Percentiles rank a stretch among this genome's conserved stretches.
Evolutionary conservation across 257 asterid genomes (phyloP).

Genomic region (Solanum appendiculatum): DNA sequence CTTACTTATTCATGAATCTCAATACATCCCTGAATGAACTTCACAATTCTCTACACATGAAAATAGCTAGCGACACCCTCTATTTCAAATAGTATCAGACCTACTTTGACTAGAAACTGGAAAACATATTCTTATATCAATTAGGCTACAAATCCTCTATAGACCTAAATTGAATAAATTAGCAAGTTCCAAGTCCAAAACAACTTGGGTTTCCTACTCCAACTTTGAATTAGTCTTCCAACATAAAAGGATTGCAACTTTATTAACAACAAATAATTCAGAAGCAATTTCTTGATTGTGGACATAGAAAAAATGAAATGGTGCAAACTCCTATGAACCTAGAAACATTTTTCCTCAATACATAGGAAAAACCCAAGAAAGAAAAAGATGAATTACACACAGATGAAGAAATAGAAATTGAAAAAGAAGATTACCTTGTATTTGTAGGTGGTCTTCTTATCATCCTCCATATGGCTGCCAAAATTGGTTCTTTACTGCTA

Average conservation of each 20-base stretch:
- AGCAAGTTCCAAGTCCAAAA: neutral
- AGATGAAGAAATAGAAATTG: neutral
- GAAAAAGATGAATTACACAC: neutral
- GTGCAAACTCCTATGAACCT: neutral
- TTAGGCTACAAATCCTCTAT: neutral
- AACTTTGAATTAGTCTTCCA: neutral
- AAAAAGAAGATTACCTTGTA: neutral
- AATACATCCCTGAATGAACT: neutral
- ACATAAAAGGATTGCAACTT: neutral
- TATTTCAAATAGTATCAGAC: neutral
- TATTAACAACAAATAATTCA: neutral
- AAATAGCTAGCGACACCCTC: neutral
- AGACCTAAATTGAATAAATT: neutral
- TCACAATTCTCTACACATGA: neutral
- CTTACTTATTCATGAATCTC: neutral
- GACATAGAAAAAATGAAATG: neutral
- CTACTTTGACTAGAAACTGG: neutral
- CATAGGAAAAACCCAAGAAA: neutral
- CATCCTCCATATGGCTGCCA: neutral
- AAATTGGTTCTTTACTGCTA: neutral
- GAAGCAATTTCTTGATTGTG: neutral
- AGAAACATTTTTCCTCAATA: neutral
- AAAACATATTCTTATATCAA: neutral
- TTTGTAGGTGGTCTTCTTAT: neutral
- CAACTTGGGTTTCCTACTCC: neutral